Evolutionary conservation across 116 monocot genomes (phyloP), one percentile per base, ranked within the genome.

Genomic region (Trichopus zeylanicus): DNA sequence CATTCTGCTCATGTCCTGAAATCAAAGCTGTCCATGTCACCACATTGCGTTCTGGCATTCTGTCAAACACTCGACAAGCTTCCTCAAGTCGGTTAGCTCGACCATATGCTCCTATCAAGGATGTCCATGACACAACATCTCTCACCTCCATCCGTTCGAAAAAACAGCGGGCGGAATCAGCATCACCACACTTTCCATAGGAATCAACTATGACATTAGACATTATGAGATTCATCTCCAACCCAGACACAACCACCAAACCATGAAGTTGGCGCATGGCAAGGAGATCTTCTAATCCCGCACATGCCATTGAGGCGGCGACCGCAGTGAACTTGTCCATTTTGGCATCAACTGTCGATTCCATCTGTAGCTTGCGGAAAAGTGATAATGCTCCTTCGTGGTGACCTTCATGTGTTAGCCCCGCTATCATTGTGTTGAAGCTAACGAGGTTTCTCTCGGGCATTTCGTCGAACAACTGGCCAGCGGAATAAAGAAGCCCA

Each of bases 1-100:
- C 83, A 18, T 78, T 62, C 61, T 83, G 83, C 53, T 72, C 80
- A 16, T 76, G 57, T 24, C 83, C 83, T 6, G 86, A 73, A 6
- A 92, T 68, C 29, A 92, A 62, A 42, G 80, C 73, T 0, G 83
- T 73, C 92, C 92, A 92, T 18, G 86, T 68, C 8, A 87, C 73
- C 0, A 56, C 67, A 49, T 78, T 83, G 18, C 47, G 66, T 3
- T 29, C 56, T 0, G 87, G 83, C 70, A 87, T 80, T 11, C 16
- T 49, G 9, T 70, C 68, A 34, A 92, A 92, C 26, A 76, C 25
- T 25, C 13, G 29, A 13, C 27, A 31, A 12, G 83, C 86, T 1
- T 83, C 77, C 9, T 73, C 62, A 12, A 74, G 53, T 20, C 31
- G 54, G 21, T 58, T 46, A 8, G 31, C 38, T 11, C 52, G 56